phyloP scores from a whole-genome alignment of 441 rosid species.

The Gossypium trilobum region DNA sequence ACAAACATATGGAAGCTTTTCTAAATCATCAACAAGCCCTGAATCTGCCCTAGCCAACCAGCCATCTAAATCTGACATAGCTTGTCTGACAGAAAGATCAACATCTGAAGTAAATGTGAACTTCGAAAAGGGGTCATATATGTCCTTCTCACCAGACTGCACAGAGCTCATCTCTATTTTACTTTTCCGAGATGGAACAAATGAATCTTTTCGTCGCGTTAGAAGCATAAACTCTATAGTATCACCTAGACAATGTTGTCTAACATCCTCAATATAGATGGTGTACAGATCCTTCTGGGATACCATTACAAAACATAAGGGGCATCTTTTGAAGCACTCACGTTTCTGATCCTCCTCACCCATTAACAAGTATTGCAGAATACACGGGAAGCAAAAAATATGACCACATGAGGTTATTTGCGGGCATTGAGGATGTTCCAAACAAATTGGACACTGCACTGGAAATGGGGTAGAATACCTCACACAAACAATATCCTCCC shows the following conservation, averaged over 20 bases:
- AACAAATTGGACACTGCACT: conserved; percentile 91
- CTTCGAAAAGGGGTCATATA: conserved; percentile 57
- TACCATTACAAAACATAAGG: conserved; percentile 84
- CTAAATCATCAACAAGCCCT: conserved; percentile 81
- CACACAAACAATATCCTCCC: conserved; percentile 87
- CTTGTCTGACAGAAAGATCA: conserved; percentile 72
- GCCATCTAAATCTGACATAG: conserved; percentile 75
- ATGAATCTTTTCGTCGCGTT: conserved; percentile 66
- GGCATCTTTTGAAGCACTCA: conserved; percentile 73
- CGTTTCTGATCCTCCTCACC: conserved; percentile 62
- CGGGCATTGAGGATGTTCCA: conserved; percentile 86
- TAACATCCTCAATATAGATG: conserved; percentile 60
- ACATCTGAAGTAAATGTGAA: conserved; percentile 74
- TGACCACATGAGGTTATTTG: conserved; percentile 97
- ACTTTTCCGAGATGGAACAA: conserved; percentile 38
- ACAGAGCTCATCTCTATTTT: conserved; percentile 21
- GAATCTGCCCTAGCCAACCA: conserved; percentile 86
- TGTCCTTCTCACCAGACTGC: conserved; percentile 23
- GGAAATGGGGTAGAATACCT: conserved; percentile 66
- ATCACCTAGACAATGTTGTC: conserved; percentile 55
- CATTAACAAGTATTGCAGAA: conserved; percentile 65
- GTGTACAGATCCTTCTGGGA: conserved; percentile 75
- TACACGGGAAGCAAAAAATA: conserved; percentile 89
- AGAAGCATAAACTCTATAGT: conserved; percentile 66
- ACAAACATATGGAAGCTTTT: conserved; percentile 84